Conservation (phyloP, 2,329 filamentous ascomycete genomes). For the Aureobasidium sp. region DNA sequence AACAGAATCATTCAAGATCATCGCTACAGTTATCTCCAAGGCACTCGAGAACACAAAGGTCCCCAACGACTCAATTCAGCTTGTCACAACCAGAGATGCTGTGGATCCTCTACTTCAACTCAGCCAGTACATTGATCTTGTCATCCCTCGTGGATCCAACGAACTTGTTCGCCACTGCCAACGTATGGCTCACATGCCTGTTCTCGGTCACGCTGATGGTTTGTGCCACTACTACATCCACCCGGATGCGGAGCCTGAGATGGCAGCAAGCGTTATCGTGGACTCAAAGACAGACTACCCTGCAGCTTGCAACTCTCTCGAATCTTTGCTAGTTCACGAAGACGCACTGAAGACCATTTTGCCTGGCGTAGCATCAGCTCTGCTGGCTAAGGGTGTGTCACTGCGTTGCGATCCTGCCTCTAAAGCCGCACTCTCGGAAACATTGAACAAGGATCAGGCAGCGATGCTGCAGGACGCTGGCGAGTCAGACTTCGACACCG, state of each 20-base stretch:
- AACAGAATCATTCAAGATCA: conserved; percentile 86
- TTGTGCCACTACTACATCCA: conserved; percentile 84
- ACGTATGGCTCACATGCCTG: conserved; percentile 82
- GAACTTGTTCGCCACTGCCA: conserved; percentile 88
- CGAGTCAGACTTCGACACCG: conserved; percentile 71
- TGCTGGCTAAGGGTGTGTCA: conserved; percentile 68
- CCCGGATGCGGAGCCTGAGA: conserved; percentile 61
- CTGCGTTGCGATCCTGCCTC: conserved; percentile 69
- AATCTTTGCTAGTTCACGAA: conserved; percentile 80
- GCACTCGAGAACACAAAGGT: conserved; percentile 67
- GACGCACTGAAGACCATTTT: conserved; percentile 58
- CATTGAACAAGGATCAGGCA: conserved; percentile 34
- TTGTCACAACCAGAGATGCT: conserved; percentile 86
- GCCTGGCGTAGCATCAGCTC: conserved; percentile 61
- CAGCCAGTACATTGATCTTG: conserved; percentile 84
- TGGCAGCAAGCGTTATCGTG: conserved; percentile 68
- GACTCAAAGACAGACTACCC: conserved; percentile 94
- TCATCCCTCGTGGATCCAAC: conserved; percentile 86
- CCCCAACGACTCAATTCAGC: conserved; percentile 79
- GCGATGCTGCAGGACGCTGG: conserved; percentile 54
- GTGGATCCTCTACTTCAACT: conserved; percentile 81
- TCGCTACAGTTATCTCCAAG: conserved; percentile 72
- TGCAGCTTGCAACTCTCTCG: conserved; percentile 89
- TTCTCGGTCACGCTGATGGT: conserved; percentile 92
- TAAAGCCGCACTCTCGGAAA: conserved; percentile 52